phyloP scores from a whole-genome alignment of 1,284 basidiomycete species.

The Malassezia sp. region DNA sequence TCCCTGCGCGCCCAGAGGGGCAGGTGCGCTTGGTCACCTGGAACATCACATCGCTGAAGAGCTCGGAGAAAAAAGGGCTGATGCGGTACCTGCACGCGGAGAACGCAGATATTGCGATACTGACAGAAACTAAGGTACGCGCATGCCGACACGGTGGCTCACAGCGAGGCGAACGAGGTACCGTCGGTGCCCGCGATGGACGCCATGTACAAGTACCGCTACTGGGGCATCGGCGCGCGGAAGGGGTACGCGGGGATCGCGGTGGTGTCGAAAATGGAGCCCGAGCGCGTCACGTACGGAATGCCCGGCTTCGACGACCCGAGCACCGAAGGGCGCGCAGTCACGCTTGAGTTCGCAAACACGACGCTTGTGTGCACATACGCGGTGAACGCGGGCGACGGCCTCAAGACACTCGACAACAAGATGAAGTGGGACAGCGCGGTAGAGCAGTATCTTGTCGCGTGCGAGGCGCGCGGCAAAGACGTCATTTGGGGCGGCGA shows the following conservation, averaged over 20 bases:
- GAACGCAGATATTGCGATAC: constrained; percentile 37
- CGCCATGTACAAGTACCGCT: constrained; percentile 32
- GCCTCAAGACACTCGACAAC: constrained; percentile 52
- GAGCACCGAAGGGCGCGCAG: constrained; percentile 32
- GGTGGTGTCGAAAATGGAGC: constrained; percentile 65
- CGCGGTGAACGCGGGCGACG: constrained; percentile 71
- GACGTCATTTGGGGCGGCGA: constrained; percentile 83
- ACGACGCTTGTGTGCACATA: constrained; percentile 69
- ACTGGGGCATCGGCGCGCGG: constrained; percentile 41
- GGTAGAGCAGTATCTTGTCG: constrained; percentile 57
- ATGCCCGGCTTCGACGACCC: constrained; percentile 51
- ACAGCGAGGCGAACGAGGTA: constrained; percentile 39
- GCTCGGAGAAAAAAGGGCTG: constrained; percentile 34
- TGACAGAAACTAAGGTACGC: constrained; percentile 44
- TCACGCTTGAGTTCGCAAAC: constrained; percentile 66
- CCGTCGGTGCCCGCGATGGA: constrained; percentile 30
- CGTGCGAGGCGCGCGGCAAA: constrained; percentile 59
- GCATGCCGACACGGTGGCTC: constrained; percentile 34
- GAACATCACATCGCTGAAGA: constrained; percentile 41
- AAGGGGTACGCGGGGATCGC: constrained; percentile 60
- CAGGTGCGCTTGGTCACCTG: constrained; percentile 27
- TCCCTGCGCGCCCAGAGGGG: constrained; percentile 11
- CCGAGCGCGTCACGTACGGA: constrained; percentile 52
- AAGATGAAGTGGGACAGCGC: constrained; percentile 35
- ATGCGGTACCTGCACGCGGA: constrained; percentile 40